Percentiles rank a stretch among this genome's conserved stretches.
Evolutionary conservation across 2,329 filamentous ascomycete genomes (phyloP).

Genomic region (Fusarium sp.): DNA sequence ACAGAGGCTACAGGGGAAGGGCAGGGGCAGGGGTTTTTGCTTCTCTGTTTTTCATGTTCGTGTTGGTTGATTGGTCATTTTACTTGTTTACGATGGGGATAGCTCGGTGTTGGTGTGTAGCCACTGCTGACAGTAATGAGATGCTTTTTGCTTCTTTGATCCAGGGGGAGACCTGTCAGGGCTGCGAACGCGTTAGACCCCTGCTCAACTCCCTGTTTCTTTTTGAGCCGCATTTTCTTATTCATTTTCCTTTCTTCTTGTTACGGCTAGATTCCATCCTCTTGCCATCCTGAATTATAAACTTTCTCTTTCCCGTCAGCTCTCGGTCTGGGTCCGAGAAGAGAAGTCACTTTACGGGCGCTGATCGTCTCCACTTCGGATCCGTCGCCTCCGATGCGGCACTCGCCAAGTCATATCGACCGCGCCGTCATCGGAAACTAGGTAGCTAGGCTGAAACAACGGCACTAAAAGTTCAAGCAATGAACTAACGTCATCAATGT

Average conservation of each 20-base stretch:
- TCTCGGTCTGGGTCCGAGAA: slow-evolving; percentile 4
- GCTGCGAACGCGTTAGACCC: slow-evolving; percentile 17
- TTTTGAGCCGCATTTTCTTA: slow-evolving; percentile 6
- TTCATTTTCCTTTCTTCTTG: neutral
- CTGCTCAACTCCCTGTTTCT: slow-evolving; percentile 9
- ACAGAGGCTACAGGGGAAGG: slow-evolving; percentile 14
- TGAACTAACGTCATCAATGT: slow-evolving; percentile 33
- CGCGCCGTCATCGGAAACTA: slow-evolving; percentile 39
- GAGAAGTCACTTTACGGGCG: neutral
- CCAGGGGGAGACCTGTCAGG: slow-evolving; percentile 10
- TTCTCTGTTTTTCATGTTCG: slow-evolving; percentile 3
- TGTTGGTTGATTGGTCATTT: slow-evolving; percentile 5
- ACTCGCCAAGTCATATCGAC: neutral
- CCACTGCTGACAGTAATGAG: slow-evolving; percentile 8
- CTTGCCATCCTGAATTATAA: neutral
- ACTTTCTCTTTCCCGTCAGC: neutral
- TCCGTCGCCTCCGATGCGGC: slow-evolving; percentile 36
- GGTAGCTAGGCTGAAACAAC: slow-evolving; percentile 30
- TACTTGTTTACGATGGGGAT: slow-evolving; percentile 31
- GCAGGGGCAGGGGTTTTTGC: slow-evolving; percentile 12
- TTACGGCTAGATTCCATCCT: too few species aligned
- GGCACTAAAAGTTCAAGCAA: slow-evolving; percentile 29
- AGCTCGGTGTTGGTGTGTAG: slow-evolving; percentile 38
- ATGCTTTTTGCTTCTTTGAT: slow-evolving; percentile 23
- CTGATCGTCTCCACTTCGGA: slow-evolving; percentile 26